Evolutionary conservation across 345 rosid species (phyloP).

Genomic region (Dovyalis caffra): DNA sequence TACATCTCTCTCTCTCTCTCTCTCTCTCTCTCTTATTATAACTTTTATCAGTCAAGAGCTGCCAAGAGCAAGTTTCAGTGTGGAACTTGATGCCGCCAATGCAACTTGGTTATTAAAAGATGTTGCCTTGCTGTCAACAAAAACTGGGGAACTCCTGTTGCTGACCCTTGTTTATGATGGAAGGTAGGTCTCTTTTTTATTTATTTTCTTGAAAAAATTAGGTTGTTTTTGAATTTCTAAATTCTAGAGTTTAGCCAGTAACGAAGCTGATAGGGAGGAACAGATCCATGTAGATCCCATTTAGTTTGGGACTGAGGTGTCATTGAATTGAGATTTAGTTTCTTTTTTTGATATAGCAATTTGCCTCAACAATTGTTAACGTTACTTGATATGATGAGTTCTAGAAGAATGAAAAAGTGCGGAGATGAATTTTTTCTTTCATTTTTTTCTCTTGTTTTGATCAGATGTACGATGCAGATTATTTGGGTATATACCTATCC

Average conservation of each 20-base stretch:
- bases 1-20: neutral
- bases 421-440: no score
- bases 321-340: no score
- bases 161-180: constrained; percentile 93
- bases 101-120: constrained; percentile 80
- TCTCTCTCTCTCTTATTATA: no score
- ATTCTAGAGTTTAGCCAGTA: no score
- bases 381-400: neutral
- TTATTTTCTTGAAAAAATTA: no score
- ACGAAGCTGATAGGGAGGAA: no score
- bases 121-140: constrained; percentile 83
- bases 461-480: neutral
- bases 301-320: no score
- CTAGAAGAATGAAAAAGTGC: neutral
- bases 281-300: no score
- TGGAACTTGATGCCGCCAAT: constrained; percentile 96
- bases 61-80: constrained; percentile 77
- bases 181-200: constrained; percentile 45
- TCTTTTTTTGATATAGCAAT: constrained; percentile 4
- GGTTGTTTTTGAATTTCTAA: no score
- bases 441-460: neutral
- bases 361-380: neutral
- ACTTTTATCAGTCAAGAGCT: constrained; percentile 92
- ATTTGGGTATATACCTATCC: neutral
- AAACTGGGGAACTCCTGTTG: constrained; percentile 83